Evolutionary conservation across 164 flowering plant genomes (phyloP).

Genomic region (Chloranthus sessilifolius): DNA sequence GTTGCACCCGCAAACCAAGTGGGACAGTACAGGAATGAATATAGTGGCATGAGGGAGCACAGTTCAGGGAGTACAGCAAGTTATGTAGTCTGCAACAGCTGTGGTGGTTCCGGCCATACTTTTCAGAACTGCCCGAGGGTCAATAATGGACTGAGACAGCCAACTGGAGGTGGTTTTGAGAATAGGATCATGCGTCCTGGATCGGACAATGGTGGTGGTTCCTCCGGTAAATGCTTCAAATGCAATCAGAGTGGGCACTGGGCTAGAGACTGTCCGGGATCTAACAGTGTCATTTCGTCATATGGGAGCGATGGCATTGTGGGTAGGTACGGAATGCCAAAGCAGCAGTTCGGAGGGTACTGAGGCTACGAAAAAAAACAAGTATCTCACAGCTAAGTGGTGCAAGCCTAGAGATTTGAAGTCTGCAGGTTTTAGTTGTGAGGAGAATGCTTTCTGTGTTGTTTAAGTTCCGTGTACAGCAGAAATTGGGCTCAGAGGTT

Average conservation of each 20-base stretch:
- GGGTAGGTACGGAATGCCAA: conserved; percentile 25
- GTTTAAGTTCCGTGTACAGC: too few species aligned
- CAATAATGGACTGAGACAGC: conserved; percentile 35
- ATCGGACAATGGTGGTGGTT: too few species aligned
- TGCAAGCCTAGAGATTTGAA: too few species aligned
- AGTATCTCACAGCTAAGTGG: too few species aligned
- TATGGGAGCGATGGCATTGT: conserved; percentile 29
- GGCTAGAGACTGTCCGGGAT: conserved; percentile 69
- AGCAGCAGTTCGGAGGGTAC: too few species aligned
- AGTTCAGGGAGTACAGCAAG: too few species aligned
- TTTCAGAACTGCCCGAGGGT: conserved; percentile 64
- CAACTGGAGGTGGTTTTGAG: conserved; percentile 34
- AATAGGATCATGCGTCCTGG: conserved; percentile 21
- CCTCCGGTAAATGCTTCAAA: conserved; percentile 52
- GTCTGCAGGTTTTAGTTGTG: too few species aligned
- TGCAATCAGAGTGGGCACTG: conserved; percentile 81
- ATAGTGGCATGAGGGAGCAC: conserved; percentile 30
- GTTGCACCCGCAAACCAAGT: conserved; percentile 34
- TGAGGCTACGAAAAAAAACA: too few species aligned
- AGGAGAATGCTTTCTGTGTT: too few species aligned
- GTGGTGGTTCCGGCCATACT: conserved; percentile 63
- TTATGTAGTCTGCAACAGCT: conserved; percentile 40
- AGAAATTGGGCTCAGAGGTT: too few species aligned
- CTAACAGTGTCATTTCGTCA: conserved; percentile 23
- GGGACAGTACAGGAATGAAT: conserved; percentile 49